Evolutionary conservation across 2,329 filamentous ascomycete species (phyloP).

Genomic region (Colletotrichum chlorophyti): DNA sequence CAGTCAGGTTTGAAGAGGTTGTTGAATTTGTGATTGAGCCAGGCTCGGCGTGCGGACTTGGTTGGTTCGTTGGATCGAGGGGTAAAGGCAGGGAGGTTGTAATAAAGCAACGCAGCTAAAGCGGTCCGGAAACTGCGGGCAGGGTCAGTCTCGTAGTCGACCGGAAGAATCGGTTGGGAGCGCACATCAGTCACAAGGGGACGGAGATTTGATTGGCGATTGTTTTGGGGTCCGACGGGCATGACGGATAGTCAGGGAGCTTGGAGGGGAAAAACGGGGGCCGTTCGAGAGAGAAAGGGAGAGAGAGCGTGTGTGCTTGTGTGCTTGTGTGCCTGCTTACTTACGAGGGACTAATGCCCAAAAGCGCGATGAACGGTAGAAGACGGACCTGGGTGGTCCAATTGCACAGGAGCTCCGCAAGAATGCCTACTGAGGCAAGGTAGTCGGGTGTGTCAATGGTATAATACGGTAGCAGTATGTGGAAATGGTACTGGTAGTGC

Average conservation of each 20-base stretch:
- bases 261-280: conserved; percentile 5
- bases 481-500: too few species aligned
- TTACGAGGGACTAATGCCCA: too few species aligned
- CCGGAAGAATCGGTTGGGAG: conserved; percentile 25
- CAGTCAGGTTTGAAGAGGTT: not conserved
- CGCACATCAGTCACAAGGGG: not conserved
- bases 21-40: not conserved
- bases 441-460: too few species aligned
- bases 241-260: not conserved
- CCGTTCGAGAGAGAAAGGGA: too few species aligned
- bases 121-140: conserved; percentile 19
- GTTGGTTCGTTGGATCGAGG: not conserved
- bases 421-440: too few species aligned
- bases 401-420: too few species aligned
- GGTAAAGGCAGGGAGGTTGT: not conserved
- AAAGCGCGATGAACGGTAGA: not conserved
- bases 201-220: not conserved
- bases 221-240: conserved; percentile 1
- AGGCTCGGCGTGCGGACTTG: not conserved
- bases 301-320: too few species aligned
- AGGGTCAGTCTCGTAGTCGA: conserved; percentile 16
- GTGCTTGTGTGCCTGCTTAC: conserved; percentile 3
- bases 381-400: too few species aligned
- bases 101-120: not conserved
- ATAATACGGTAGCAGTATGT: too few species aligned